Evolutionary conservation across 176 grass and related monocot genomes (phyloP).

Genomic region (Raddia distichophylla): DNA sequence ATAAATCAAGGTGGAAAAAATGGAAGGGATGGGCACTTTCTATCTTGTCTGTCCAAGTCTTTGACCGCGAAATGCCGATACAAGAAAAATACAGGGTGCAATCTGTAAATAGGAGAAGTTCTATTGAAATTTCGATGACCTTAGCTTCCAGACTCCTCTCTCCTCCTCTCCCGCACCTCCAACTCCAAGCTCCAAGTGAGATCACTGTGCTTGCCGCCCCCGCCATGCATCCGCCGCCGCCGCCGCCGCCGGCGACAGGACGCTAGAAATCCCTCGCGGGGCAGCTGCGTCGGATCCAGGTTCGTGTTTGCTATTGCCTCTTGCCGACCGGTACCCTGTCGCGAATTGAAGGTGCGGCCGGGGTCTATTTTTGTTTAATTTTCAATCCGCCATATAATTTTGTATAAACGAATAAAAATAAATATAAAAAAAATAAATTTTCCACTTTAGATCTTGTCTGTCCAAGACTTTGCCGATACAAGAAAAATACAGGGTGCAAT

Average conservation of each 20-base stretch:
- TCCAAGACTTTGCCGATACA: no score
- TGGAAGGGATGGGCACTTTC: no score
- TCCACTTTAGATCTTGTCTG: no score
- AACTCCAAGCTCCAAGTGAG: background rate
- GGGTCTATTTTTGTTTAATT: no score
- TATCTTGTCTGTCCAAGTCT: background rate
- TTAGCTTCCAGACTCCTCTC: conserved; percentile 20
- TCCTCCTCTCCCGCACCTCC: background rate
- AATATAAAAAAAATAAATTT: no score
- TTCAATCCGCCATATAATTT: no score
- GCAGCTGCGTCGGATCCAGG: conserved; percentile 24
- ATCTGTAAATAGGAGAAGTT: conserved; percentile 22
- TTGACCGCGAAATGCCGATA: background rate
- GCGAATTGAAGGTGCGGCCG: no score
- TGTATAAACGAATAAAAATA: no score
- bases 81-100: background rate
- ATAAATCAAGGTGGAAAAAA: no score
- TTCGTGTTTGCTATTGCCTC: background rate
- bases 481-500: conserved; percentile 24
- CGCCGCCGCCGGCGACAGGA: background rate
- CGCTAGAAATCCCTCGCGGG: conserved; percentile 22
- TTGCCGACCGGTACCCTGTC: no score
- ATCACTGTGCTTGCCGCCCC: conserved; percentile 40
- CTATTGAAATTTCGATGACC: conserved; percentile 29
- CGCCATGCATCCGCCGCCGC: conserved; percentile 34